Base-by-base conservation (phyloP, 2,329 filamentous ascomycete species). In the Seiridium unicorne region DNA sequence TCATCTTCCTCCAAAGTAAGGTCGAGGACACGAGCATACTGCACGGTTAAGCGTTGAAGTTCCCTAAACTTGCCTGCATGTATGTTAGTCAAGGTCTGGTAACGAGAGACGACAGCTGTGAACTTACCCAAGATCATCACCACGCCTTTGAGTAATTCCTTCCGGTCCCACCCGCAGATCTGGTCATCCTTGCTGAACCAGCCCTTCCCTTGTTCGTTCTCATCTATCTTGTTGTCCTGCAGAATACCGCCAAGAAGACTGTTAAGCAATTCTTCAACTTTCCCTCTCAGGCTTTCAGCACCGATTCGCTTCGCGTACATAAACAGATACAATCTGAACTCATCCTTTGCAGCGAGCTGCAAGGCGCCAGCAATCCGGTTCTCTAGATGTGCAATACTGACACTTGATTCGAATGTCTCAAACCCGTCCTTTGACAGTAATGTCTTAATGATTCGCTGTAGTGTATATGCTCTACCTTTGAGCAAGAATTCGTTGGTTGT, bases 241-340 rank as follows among this genome's bases (percentile, higher is more conserved):
- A 82, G 81, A 67, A 83, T 85, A 55, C 91, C 90, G 6, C 93
- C 93, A 54, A 96, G 81, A 47, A 99, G 79, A 51, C 87, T 90
- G 66, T 92, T 89, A 35, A 98, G 79, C 8, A 99, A 80, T 77
- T 99, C 96, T 72, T 98, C 94, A 2, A 97, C 93, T 77, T 99
- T 99, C 60, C 86, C 83, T 66, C 89, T 87, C 56, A 94, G 79
- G 0, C 93, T 93, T 74, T 99, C 96, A 0, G 93, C 92, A 1
- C 95, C 95, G 5, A 99, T 85, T 0, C 95, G 88, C 78, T 97
- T 98, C 3, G 93, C 94, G 70, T 99, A 99, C 93, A 98, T 98
- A 70, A 93, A 90, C n/a, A 99, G 79, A 70, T 98, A 98, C 1
- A 97, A 81, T 60, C 92, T 87, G 77, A 98, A 99, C 73, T 99